A percentile compares a stretch with the other conserved stretches of the same genome.
Evolutionary conservation across 495 filamentous ascomycete species (phyloP).

Genomic region (Schizothecium vesticola): DNA sequence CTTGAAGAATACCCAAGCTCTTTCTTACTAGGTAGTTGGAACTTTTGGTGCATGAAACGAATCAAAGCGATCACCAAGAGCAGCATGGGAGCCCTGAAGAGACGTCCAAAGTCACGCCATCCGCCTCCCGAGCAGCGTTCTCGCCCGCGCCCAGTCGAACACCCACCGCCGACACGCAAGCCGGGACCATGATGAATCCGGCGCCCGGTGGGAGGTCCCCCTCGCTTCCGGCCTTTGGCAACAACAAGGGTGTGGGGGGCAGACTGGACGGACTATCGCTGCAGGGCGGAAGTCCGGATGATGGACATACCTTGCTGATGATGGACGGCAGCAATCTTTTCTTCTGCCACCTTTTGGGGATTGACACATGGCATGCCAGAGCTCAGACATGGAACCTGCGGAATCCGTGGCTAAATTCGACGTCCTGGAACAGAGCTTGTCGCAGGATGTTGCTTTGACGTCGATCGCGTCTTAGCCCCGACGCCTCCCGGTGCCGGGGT

Average conservation of each 20-base stretch:
- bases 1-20: neutral
- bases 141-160: neutral
- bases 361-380: slow-evolving; percentile 22
- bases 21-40: neutral
- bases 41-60: slow-evolving; percentile 11
- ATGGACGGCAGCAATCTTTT: neutral
- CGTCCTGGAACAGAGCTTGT: slow-evolving; percentile 30
- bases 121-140: neutral
- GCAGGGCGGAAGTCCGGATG: slow-evolving; percentile 15
- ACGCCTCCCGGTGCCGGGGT: slow-evolving; percentile 1
- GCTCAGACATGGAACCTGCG: slow-evolving; percentile 26
- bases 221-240: neutral
- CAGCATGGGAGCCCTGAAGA: slow-evolving; percentile 7
- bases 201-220: slow-evolving; percentile 4
- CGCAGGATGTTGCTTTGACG: slow-evolving; percentile 23
- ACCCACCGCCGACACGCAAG: neutral
- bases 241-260: slow-evolving; percentile 1
- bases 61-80: slow-evolving; percentile 8
- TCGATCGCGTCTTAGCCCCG: slow-evolving; percentile 25
- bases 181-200: slow-evolving; percentile 18
- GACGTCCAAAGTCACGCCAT: neutral
- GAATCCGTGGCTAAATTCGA: slow-evolving; percentile 21
- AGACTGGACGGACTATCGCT: neutral
- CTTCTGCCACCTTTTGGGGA: neutral
- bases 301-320: slow-evolving; percentile 10